Percentiles rank a stretch among this genome's conserved stretches.
Evolutionary conservation across 2,329 filamentous ascomycete species (phyloP).

Genomic region (Helminthosporium solani): DNA sequence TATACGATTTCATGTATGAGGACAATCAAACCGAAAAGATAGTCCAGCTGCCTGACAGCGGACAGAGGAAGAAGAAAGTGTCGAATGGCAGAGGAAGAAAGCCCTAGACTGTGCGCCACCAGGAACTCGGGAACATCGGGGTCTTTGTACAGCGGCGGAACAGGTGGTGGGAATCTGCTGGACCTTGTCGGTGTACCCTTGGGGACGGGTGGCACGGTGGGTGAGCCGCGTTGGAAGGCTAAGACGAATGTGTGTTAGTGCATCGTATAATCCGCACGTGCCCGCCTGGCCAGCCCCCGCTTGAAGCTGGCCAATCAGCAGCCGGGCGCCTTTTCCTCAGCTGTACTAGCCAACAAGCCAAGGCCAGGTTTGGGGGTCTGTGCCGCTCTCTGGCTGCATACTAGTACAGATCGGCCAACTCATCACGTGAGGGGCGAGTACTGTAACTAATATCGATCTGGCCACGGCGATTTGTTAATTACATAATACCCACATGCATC

Average conservation of each 20-base stretch:
- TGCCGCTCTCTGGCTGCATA: background rate
- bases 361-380: background rate
- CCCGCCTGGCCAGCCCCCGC: too few relatives aligned
- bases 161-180: slow-evolving; percentile 21
- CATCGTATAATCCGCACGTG: background rate
- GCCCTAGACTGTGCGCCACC: background rate
- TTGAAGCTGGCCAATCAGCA: background rate
- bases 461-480: too few relatives aligned
- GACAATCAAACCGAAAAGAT: background rate
- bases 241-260: slow-evolving; percentile 16
- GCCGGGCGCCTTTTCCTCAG: background rate
- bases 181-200: slow-evolving; percentile 23
- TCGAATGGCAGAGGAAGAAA: background rate
- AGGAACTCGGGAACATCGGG: slow-evolving; percentile 9
- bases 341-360: background rate
- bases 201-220: slow-evolving; percentile 9
- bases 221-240: slow-evolving; percentile 23
- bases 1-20: background rate
- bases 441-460: too few relatives aligned
- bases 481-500: too few relatives aligned
- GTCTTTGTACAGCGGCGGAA: slow-evolving; percentile 37
- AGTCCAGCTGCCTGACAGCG: background rate
- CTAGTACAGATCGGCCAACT: too few relatives aligned
- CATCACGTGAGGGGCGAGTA: too few relatives aligned
- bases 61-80: background rate